Base-by-base conservation (phyloP, 2,329 filamentous ascomycete genomes). In the Cercospora sesami region DNA sequence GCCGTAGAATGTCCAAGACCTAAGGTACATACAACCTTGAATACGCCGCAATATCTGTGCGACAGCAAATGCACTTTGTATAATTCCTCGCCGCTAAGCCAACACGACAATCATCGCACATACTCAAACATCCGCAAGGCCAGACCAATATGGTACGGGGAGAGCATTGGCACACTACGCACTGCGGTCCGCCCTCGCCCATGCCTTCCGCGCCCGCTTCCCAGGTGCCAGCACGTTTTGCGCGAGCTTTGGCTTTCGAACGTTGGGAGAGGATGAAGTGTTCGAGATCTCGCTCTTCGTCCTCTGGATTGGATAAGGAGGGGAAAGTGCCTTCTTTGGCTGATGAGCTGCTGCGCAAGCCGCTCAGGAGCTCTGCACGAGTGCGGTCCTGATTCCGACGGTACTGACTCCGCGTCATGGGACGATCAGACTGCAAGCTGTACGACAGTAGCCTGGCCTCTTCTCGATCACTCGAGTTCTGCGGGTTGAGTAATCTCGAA, bases 21-120 rank as follows among this genome's bases (percentile, higher is more conserved):
- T 63, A 90, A 60, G 95, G 95, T 48, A 98, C 93, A 83, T 91
- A 99, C 68, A 99, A 88, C 73, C 93, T 88, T 73, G 92, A 94
- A 79, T 97, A 98, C 64, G 94, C 95, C 65, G 89, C 87, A 31
- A 98, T 93, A 74, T 95, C 91, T 66, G 92, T 88, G 61, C 95
- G 87, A 79, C 95, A 98, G 75, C 94, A 98, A 45, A 98, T 94
- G 78, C 95, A 99, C 77, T 92, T 96, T 71, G 94, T 92, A 78
- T 96, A 98, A 78, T 98, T 98, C 78, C 97, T 96, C 89, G 96
- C 94, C 3, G 95, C 95, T 70, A 98, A 84, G 53, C 92, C 94
- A 39, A 98, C 91, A 33, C 95, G 86, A 78, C 95, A 98, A 73
- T 98, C 95, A 78, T 99, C 95, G 78, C 95, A 98, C 12, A 98